Conservation (phyloP, 345 rosid species). For the Rhodamnia argentea region DNA sequence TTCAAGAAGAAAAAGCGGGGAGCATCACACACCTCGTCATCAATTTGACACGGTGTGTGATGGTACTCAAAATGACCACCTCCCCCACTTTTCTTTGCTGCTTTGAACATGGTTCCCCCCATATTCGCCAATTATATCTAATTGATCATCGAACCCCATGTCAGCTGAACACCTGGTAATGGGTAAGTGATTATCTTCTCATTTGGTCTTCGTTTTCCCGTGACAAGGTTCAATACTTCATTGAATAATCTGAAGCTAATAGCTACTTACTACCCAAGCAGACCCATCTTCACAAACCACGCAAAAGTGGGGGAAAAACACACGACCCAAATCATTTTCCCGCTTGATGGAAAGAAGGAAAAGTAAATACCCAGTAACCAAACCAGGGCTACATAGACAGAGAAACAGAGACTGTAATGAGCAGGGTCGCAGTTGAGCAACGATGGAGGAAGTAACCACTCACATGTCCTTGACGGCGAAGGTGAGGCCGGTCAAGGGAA, state of each 20-base stretch:
- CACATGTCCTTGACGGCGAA: conserved; percentile 92
- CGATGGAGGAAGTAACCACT: neutral
- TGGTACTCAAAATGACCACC: neutral
- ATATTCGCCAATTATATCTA: neutral
- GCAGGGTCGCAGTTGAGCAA: neutral
- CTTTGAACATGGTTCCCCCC: neutral
- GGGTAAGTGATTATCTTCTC: neutral
- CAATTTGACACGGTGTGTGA: neutral
- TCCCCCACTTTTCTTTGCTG: neutral
- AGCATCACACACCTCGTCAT: neutral
- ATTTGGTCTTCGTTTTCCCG: neutral
- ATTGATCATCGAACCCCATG: neutral
- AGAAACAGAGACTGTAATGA: neutral
- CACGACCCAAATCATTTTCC: neutral
- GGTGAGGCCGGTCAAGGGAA: conserved; percentile 51
- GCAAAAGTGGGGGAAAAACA: neutral
- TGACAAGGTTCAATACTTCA: neutral
- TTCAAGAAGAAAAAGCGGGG: neutral
- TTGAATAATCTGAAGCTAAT: neutral
- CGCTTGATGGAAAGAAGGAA: neutral
- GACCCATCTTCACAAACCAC: neutral
- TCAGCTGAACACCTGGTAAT: neutral
- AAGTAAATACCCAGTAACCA: neutral
- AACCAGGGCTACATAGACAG: neutral
- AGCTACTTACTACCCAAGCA: neutral